These are phyloP conservation scores for Picochlorum sp. DNA, from an alignment of 139 green algal genomes.

Conservation along the genomic window DNA sequence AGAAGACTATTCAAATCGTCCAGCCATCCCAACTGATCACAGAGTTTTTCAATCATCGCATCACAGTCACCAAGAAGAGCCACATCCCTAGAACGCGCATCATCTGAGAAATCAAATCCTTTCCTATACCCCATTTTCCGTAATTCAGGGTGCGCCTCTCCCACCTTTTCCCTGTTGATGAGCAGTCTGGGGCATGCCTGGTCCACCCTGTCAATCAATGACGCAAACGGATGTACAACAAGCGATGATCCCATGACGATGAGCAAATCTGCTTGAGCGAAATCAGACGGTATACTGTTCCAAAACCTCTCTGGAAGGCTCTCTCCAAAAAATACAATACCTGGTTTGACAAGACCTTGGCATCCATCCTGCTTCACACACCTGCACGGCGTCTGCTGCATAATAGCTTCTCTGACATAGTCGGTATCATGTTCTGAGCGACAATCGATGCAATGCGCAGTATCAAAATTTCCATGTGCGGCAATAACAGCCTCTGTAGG, in stretches of 20 bases:
- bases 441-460: constrained; percentile 50
- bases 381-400: constrained; percentile 13
- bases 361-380: constrained; percentile 27
- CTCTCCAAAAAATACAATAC: constrained; percentile 90
- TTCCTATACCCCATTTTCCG: constrained; percentile 6
- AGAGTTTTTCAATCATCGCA: constrained; percentile 41
- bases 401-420: constrained; percentile 37
- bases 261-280: constrained; percentile 57
- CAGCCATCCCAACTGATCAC: constrained; percentile 47
- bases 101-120: constrained; percentile 40
- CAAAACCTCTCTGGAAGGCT: constrained; percentile 61
- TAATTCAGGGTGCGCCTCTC: constrained; percentile 21
- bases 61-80: constrained; percentile 61
- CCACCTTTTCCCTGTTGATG: constrained; percentile 70
- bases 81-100: constrained; percentile 44
- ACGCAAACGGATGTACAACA: constrained; percentile 33
- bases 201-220: constrained; percentile 15
- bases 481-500: constrained; percentile 50
- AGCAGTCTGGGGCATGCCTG: constrained; percentile 48
- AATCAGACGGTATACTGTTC: constrained; percentile 22
- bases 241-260: constrained; percentile 75
- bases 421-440: constrained; percentile 23
- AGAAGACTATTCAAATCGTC: constrained; percentile 45
- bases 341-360: constrained; percentile 69
- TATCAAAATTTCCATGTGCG: constrained; percentile 85